Conservation (phyloP, 148 eudicot genomes). For the Rhododendron simsii region DNA sequence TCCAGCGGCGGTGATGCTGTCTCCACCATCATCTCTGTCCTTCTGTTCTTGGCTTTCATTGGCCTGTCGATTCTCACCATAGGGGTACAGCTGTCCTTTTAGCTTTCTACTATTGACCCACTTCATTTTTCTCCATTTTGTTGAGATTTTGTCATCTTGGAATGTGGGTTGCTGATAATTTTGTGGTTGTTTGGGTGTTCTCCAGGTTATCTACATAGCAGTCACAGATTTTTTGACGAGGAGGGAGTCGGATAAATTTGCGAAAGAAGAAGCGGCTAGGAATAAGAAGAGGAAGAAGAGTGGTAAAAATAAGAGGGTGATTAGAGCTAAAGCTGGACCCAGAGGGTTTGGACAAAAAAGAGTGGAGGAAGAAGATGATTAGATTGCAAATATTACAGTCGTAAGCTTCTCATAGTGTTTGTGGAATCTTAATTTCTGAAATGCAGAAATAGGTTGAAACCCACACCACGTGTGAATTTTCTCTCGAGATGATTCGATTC, state of each 20-base stretch:
- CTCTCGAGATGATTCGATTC: background rate
- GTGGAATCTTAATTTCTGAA: background rate
- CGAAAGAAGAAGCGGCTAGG: constrained; percentile 66
- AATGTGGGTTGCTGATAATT: constrained; percentile 1
- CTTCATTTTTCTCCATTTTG: background rate
- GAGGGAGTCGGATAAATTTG: constrained; percentile 79
- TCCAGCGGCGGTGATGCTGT: constrained; percentile 35
- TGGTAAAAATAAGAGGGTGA: constrained; percentile 38
- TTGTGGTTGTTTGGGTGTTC: background rate
- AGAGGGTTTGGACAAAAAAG: constrained; percentile 83
- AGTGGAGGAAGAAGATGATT: constrained; percentile 37
- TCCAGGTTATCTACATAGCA: constrained; percentile 69
- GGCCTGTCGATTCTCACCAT: constrained; percentile 62
- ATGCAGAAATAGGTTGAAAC: background rate
- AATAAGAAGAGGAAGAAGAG: constrained; percentile 34
- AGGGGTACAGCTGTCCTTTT: constrained; percentile 37
- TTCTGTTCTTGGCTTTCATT: constrained; percentile 52
- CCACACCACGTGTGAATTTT: background rate
- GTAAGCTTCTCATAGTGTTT: background rate
- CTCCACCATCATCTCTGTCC: constrained; percentile 36
- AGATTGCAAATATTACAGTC: background rate
- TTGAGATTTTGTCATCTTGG: background rate
- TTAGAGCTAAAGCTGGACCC: constrained; percentile 55
- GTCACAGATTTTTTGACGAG: constrained; percentile 88
- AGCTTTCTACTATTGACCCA: background rate